Evolutionary conservation across 495 filamentous ascomycete genomes (phyloP), one percentile per base, ranked within the genome.

Genomic region (Penicillium salamii): DNA sequence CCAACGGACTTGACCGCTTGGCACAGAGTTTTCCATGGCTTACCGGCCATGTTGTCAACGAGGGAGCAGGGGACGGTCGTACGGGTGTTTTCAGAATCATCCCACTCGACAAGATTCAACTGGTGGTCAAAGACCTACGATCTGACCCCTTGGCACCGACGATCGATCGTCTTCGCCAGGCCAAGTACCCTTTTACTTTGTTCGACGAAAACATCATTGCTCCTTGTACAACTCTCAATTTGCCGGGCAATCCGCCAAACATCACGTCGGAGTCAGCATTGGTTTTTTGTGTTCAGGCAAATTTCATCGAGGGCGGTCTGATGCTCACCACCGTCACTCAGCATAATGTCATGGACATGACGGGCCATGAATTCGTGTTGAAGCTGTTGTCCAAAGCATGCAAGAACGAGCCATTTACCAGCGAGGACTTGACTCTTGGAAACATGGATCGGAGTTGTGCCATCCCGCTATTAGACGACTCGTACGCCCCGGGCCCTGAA

Each of bases 311-410:
- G 14, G 76, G 69, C 18, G 79, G 78, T 1, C 48, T 84, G 7
- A 49, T 70, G 12, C 63, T 85, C 24, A 76, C 72, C 1, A 53
- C 80, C 43, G 54, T 66, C 29, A 67, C 57, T 12, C 67, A 80
- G 26, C 81, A 85, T 49, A 61, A 72, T 28, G 49, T 62, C 13
- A 78, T 80, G 72, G 80, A 83, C 52, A 71, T 76, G 65, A 75
- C 64, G 3, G 80, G 81, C 6, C 78, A 78, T 56, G 72, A 59
- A 7, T 63, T 70, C 7, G 56, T 81, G 19, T 78, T 81, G 18
- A n/a, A 59, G 19, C 65, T 79, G 11, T 51, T 84, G 23, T 68
- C 75, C n/a, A 83, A 77, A 58, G 75, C 76, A 14, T 82, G 78
- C 51, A 58, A 65, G 7, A 56, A 63, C 11, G 69, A 78, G 34